Base-by-base conservation (phyloP, 305 asterid species). In the Lippia alba region DNA sequence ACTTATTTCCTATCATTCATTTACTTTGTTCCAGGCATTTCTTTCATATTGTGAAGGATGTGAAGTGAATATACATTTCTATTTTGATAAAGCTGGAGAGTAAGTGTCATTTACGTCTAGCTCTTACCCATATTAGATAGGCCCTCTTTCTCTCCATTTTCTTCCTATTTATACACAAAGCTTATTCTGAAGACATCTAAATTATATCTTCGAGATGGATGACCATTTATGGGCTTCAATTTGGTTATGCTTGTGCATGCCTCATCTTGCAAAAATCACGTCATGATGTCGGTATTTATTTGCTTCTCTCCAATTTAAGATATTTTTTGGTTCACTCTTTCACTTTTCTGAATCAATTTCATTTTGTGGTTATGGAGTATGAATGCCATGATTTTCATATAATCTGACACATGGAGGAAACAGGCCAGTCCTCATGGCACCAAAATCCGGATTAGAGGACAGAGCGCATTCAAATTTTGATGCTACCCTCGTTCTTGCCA, bases 1-100 rank as follows among this genome's bases (percentile, higher is more conserved):
- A 33, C 79, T 61, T 54, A 57, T 58, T 51, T 71, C 20, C 60
- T 56, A 41, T 76, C 36, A 40, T 71, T 64, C 58, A 56, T 68
- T 61, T 64, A 71, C 55, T 66, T 64, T 50, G 30, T 75, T 85
- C 74, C 96, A 94, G 98, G 98, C 98, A 61, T 94, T 94, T 82
- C 89, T 94, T 73, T 79, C 90, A 65, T 94, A 83, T 84, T 94
- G 98, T 36, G 98, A 94, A 78, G 97, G 96, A 74, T 91, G 98
- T 76, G 98, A 94, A 83, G 96, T 87, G 76, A 96, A 89, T 79
- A 79, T 94, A 65, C 96, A 88, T 76, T 69, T 94, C 64, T 86
- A 87, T 80, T 87, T 94, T 69, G 97, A 91, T 70, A 88, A 89
- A 86, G 94, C 98, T 73, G 98, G 97, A 85, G 97, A 94, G 98